phyloP scores from a whole-genome alignment of 108 stramenopile species.

The Skeletonema potamos region DNA sequence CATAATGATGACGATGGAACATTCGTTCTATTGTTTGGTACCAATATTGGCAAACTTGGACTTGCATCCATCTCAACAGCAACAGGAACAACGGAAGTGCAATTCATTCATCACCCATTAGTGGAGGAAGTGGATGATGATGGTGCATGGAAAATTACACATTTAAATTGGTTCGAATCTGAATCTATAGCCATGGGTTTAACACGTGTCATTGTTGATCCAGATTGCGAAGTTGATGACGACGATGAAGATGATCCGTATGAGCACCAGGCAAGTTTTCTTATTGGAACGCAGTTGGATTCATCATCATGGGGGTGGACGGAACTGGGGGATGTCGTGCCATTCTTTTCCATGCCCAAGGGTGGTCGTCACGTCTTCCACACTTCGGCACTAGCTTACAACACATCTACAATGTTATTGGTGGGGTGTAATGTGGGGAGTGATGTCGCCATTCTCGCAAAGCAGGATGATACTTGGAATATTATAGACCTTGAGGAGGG shows the following conservation, averaged over 20 bases:
- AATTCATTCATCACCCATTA: conserved; percentile 15
- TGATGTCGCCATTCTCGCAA: conserved; percentile 57
- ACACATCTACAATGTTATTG: conserved; percentile 42
- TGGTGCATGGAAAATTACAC: conserved; percentile 46
- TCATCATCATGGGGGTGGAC: conserved; percentile 39
- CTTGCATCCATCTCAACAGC: background rate
- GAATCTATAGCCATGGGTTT: conserved; percentile 58
- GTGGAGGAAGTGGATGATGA: conserved; percentile 11
- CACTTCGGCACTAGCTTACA: conserved; percentile 32
- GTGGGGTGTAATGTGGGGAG: conserved; percentile 78
- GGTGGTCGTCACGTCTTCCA: conserved; percentile 74
- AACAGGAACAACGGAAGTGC: background rate
- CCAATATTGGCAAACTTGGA: conserved; percentile 21
- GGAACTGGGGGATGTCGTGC: conserved; percentile 77
- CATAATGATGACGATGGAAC: background rate
- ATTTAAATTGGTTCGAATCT: conserved; percentile 60
- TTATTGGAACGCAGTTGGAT: conserved; percentile 17
- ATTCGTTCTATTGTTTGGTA: conserved; percentile 23
- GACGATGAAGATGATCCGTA: conserved; percentile 67
- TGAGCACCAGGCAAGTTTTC: conserved; percentile 55
- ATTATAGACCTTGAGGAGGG: conserved; percentile 78
- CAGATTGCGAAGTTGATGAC: conserved; percentile 30
- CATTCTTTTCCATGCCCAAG: conserved; percentile 82
- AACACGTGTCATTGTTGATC: conserved; percentile 49
- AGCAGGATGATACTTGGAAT: conserved; percentile 40